Percentiles rank a stretch among this genome's conserved stretches.
These are phyloP conservation scores for Gomphus bonarii DNA, from an alignment of 1,284 basidiomycete species.

Conservation along the genomic window DNA sequence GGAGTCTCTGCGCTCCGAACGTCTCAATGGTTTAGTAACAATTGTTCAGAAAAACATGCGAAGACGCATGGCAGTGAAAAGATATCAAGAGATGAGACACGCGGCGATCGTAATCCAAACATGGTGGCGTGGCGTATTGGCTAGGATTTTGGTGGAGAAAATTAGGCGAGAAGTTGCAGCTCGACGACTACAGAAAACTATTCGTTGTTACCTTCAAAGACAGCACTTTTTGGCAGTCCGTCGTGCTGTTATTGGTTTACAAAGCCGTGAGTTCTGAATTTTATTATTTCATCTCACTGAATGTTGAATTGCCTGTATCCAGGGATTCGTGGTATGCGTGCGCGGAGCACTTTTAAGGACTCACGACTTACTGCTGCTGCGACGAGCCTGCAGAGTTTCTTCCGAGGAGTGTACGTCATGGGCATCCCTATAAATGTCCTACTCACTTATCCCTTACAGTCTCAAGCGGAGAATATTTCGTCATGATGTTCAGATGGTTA, in stretches of 20 bases:
- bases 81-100: constrained; percentile 63
- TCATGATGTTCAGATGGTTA: constrained; percentile 61
- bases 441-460: constrained; percentile 29
- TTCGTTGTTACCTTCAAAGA: constrained; percentile 69
- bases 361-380: constrained; percentile 61
- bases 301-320: constrained; percentile 13
- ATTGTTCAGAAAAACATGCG: constrained; percentile 97
- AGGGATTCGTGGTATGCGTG: constrained; percentile 77
- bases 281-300: not conserved
- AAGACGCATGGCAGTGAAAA: constrained; percentile 73
- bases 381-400: constrained; percentile 71
- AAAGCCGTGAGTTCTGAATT: constrained; percentile 70
- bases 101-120: constrained; percentile 85
- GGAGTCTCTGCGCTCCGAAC: constrained; percentile 81
- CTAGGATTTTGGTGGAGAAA: constrained; percentile 58
- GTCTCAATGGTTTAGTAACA: constrained; percentile 86
- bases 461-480: constrained; percentile 55
- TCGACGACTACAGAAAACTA: constrained; percentile 63
- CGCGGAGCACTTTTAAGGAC: constrained; percentile 57
- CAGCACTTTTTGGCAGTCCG: constrained; percentile 59
- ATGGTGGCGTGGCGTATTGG: constrained; percentile 85
- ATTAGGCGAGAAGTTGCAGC: constrained; percentile 73
- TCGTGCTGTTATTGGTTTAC: constrained; percentile 61
- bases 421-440: constrained; percentile 10
- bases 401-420: constrained; percentile 73